These are phyloP conservation scores for Melaleuca quinquenervia DNA, from an alignment of 345 rosid species.

Conservation along the genomic window DNA sequence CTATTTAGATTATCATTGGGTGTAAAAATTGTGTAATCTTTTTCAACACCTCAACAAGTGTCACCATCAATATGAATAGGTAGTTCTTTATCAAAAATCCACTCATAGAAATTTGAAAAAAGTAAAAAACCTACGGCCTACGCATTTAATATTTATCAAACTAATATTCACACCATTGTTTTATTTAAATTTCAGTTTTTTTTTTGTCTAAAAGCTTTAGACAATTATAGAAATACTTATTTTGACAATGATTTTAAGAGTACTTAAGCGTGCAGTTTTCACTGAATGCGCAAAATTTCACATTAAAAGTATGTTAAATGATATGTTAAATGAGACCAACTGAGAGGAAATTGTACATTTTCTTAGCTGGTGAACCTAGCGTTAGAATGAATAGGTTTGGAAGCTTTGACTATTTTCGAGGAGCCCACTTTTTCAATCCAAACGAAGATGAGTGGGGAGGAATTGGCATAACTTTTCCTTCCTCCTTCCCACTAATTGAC, in stretches of 20 bases:
- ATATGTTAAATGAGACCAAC: background rate
- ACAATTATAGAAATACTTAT: background rate
- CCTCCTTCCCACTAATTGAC: background rate
- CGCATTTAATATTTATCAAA: background rate
- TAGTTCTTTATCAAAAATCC: background rate
- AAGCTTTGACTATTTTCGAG: background rate
- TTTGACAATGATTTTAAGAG: background rate
- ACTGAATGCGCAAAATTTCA: background rate
- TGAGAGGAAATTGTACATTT: background rate
- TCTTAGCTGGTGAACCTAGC: background rate
- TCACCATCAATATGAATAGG: background rate
- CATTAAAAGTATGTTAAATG: background rate
- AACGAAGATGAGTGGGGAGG: background rate
- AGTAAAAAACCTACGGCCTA: background rate
- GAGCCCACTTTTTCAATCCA: background rate
- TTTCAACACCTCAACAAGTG: background rate
- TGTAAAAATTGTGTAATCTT: background rate
- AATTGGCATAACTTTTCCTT: background rate
- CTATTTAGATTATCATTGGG: background rate
- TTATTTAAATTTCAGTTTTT: accelerated
- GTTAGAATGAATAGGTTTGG: background rate
- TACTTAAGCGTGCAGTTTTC: background rate
- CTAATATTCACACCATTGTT: background rate
- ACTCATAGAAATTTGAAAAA: background rate
- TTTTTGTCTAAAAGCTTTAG: background rate